These are phyloP conservation scores for Euclidium syriacum DNA, from an alignment of 345 rosid species.

Conservation along the genomic window DNA sequence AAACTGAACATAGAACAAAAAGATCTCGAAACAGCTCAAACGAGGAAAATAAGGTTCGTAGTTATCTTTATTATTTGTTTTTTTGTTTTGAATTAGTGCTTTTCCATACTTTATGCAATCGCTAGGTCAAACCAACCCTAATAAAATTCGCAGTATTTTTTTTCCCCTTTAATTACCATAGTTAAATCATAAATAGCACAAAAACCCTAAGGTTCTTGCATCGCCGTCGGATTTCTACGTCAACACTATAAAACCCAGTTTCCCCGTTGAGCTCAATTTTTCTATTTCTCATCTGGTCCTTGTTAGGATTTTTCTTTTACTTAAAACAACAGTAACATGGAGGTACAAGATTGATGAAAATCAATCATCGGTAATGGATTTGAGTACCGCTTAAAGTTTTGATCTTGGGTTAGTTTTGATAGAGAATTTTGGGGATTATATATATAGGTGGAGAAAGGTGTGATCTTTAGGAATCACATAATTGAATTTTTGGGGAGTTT, in stretches of 20 bases:
- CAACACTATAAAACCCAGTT: conserved; percentile 23
- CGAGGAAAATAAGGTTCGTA: conserved; percentile 26
- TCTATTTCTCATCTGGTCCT: conserved; percentile 14
- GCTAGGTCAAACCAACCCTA: conserved; percentile 29
- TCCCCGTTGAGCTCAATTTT: conserved; percentile 8
- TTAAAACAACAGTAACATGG: conserved; percentile 4
- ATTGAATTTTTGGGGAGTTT: conserved; percentile 15
- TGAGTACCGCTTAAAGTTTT: conserved; percentile 33
- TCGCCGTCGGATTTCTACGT: conserved; percentile 86
- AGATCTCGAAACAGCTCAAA: conserved; percentile 14
- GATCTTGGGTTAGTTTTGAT: conserved; percentile 30
- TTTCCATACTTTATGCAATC: background rate
- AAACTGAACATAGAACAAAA: conserved; percentile 12
- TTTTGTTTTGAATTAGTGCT: background rate
- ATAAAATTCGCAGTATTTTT: background rate
- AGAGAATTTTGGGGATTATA: conserved; percentile 29
- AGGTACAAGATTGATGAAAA: background rate
- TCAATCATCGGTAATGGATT: conserved; percentile 8
- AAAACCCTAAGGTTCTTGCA: conserved; percentile 96
- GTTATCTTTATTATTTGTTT: background rate
- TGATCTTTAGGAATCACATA: conserved; percentile 20
- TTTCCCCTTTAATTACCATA: conserved; percentile 30
- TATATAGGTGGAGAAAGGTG: conserved; percentile 32
- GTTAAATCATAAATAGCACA: conserved; percentile 38
- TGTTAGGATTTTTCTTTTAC: conserved; percentile 11